These are phyloP conservation scores for Alternaria panax DNA, from an alignment of 2,329 filamentous ascomycete genomes.

Conservation along the genomic window DNA sequence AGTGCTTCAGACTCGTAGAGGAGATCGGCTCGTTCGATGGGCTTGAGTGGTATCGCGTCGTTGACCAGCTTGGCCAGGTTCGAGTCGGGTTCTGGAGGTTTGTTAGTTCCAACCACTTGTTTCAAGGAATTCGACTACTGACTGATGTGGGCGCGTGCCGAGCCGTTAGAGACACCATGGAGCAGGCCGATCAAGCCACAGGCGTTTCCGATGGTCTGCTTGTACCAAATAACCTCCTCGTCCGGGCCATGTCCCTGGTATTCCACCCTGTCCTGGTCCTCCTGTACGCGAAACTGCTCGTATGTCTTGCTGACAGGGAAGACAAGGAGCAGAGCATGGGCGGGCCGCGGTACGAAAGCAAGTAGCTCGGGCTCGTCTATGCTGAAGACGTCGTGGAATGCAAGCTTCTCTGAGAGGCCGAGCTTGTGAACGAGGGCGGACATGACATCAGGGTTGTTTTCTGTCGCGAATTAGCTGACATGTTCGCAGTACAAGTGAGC, in stretches of 20 bases:
- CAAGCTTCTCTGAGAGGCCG: slow-evolving; percentile 78
- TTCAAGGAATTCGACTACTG: slow-evolving; percentile 10
- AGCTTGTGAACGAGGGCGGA: slow-evolving; percentile 82
- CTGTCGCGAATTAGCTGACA: slow-evolving; percentile 42
- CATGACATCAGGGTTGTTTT: slow-evolving; percentile 92
- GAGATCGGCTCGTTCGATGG: slow-evolving; percentile 71
- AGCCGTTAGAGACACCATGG: slow-evolving; percentile 83
- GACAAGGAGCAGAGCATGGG: slow-evolving; percentile 86
- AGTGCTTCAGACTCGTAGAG: slow-evolving; percentile 79
- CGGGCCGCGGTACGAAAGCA: slow-evolving; percentile 85
- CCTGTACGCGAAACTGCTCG: slow-evolving; percentile 75
- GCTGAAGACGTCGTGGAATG: slow-evolving; percentile 90
- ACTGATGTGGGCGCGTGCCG: slow-evolving; percentile 60
- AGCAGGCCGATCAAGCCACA: slow-evolving; percentile 91
- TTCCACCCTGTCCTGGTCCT: slow-evolving; percentile 70
- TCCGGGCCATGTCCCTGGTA: slow-evolving; percentile 72
- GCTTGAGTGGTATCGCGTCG: slow-evolving; percentile 73
- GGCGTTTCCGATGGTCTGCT: slow-evolving; percentile 92
- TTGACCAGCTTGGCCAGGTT: slow-evolving; percentile 71
- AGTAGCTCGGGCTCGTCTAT: slow-evolving; percentile 86
- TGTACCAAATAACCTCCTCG: slow-evolving; percentile 91
- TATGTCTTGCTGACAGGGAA: slow-evolving; percentile 85
- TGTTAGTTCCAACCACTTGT: slow-evolving; percentile 22
- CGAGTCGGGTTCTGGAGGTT: slow-evolving; percentile 54
- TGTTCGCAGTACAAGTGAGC: background rate